Base-by-base conservation (phyloP, 2,329 filamentous ascomycete genomes). In the Colletotrichum eleusines region DNA sequence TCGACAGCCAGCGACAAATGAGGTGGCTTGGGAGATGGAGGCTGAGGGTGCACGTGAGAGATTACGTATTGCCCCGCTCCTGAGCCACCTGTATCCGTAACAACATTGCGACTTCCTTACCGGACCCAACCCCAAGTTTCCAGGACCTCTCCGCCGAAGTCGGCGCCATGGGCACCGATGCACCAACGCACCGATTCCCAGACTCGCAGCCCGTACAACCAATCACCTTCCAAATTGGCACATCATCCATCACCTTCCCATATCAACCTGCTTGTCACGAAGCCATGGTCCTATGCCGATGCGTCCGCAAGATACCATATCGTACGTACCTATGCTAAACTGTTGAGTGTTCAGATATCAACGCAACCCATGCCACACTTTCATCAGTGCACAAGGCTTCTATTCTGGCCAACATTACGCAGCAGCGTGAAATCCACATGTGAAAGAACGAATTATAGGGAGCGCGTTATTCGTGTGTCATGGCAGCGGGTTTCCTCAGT, bases 21-120 rank as follows among this genome's bases (percentile, higher is more conserved):
- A 42, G 28, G 14, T 35, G 16, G 35, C 35, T 26, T 42, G 26
- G 38, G 42, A 42, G n/a, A 54, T 23, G n/a, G 26, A 62, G 42
- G 53, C 58, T 53, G 38, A 35, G 16, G 8, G 38, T 6, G 38
- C 62, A 64, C 62, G 62, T 64, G 62, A 64, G 62, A 64, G 38
- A 54, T 57, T 54, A 68, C 65, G 65, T 55, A 63, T 16, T 20
- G 23, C 4, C 26, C 18, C 38, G 9, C 23, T 42, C n/a, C 18
- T 11, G 8, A 40, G 26, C 55, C 35, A 38, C n/a, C n/a, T n/a
- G n/a, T n/a, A n/a, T n/a, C n/a, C n/a, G n/a, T n/a, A n/a, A n/a
- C n/a, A n/a, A 40, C 46, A 18, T 23, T 40, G n/a, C 35, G 44
- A 31, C 42, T 38, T 46, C 44, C 31, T 5, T 50, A 31, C 44